Evolutionary conservation across 2,329 filamentous ascomycete species (phyloP).

Genomic region (Botryotinia calthae): DNA sequence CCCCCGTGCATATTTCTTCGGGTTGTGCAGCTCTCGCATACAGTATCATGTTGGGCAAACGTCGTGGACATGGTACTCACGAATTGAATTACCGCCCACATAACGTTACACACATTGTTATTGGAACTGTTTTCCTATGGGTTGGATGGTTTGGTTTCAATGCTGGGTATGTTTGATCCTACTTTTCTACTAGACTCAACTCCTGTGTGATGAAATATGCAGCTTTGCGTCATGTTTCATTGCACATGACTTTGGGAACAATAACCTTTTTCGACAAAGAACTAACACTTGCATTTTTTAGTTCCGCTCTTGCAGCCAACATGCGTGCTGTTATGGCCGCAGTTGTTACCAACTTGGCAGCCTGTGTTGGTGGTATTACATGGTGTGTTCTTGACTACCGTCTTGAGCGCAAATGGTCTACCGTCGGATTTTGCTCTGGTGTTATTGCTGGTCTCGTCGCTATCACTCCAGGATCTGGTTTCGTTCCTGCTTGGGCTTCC

Average conservation of each 20-base stretch:
- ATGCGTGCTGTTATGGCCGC: slow-evolving; percentile 83
- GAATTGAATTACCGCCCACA: slow-evolving; percentile 90
- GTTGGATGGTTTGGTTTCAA: slow-evolving; percentile 97
- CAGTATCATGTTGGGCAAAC: slow-evolving; percentile 80
- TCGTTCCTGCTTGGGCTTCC: slow-evolving; percentile 80
- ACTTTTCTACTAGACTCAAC: background rate
- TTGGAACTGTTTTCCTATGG: slow-evolving; percentile 92
- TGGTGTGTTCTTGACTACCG: slow-evolving; percentile 90
- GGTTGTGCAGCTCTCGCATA: slow-evolving; percentile 83
- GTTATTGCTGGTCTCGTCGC: slow-evolving; percentile 83
- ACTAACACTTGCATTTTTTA: background rate
- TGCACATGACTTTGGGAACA: background rate
- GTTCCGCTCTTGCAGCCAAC: slow-evolving; percentile 74
- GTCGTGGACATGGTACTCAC: slow-evolving; percentile 72
- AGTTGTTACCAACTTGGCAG: slow-evolving; percentile 80
- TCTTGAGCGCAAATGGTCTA: slow-evolving; percentile 87
- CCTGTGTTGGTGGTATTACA: slow-evolving; percentile 79
- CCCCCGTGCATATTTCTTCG: slow-evolving; percentile 84
- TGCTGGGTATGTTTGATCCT: slow-evolving; percentile 52
- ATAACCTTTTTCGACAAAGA: background rate
- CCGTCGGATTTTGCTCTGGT: slow-evolving; percentile 89
- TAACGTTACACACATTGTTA: slow-evolving; percentile 89
- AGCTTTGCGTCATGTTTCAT: slow-evolving; percentile 10
- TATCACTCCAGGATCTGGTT: slow-evolving; percentile 84
- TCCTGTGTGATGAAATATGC: slow-evolving; percentile 2